A percentile compares a stretch with the other conserved stretches of the same genome.
phyloP scores from a whole-genome alignment of 2,329 filamentous ascomycete species.

The Aureobasidium sp. region DNA sequence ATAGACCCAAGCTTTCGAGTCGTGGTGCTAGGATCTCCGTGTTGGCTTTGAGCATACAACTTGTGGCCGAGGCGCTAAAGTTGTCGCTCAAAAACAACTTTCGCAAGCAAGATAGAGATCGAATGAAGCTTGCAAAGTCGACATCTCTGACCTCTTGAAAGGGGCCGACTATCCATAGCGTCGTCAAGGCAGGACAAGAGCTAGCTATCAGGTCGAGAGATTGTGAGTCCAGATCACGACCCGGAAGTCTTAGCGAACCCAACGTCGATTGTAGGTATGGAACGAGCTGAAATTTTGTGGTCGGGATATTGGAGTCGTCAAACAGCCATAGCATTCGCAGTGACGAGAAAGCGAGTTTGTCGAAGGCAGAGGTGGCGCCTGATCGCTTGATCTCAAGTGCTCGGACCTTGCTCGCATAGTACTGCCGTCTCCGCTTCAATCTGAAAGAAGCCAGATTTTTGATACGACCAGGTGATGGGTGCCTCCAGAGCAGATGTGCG shows the following conservation, averaged over 20 bases:
- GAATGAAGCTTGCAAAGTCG: neutral
- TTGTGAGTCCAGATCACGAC: neutral
- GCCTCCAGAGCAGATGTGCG: neutral
- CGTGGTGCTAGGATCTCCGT: neutral
- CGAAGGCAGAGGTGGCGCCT: neutral
- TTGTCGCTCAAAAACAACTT: neutral
- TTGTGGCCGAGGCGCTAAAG: neutral
- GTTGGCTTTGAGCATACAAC: neutral
- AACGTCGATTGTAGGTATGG: neutral
- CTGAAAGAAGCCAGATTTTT: neutral
- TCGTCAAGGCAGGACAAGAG: neutral
- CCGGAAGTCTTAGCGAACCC: neutral
- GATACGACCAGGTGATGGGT: neutral
- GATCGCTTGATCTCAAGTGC: neutral
- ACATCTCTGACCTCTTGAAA: neutral
- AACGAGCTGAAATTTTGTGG: neutral
- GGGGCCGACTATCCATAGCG: neutral
- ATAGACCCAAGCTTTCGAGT: neutral
- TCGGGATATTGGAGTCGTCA: neutral
- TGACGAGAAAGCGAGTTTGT: neutral
- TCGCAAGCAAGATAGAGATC: neutral
- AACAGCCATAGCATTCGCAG: neutral
- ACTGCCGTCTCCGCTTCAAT: neutral
- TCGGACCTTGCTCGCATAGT: neutral
- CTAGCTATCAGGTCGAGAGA: neutral